Conservation (phyloP, 441 rosid genomes). For the Gossypium lobatum region DNA sequence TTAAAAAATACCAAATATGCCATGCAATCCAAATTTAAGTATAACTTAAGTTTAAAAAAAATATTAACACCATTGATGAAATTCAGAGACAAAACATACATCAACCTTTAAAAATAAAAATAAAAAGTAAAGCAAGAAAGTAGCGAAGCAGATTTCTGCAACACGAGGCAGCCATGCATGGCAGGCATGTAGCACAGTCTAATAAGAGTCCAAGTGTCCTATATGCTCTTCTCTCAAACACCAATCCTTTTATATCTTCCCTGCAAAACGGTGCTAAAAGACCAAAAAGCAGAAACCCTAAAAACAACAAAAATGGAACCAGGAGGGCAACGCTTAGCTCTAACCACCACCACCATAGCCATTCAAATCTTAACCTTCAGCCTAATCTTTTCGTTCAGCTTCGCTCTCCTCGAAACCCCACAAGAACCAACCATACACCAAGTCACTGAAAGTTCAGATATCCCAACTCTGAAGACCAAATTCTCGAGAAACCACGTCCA, state of each 20-base stretch:
- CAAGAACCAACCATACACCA: constrained; percentile 34
- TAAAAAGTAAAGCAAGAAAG: too few species aligned
- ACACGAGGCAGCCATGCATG: constrained; percentile 8
- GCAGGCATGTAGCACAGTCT: neutral
- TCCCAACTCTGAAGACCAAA: neutral
- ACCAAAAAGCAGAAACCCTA: neutral
- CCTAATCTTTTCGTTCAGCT: neutral
- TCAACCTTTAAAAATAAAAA: too few species aligned
- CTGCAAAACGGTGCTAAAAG: neutral
- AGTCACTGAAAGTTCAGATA: constrained; percentile 38
- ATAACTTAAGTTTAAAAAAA: too few species aligned
- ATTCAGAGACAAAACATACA: too few species aligned
- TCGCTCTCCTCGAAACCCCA: neutral
- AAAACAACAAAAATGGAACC: neutral
- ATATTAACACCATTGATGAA: too few species aligned
- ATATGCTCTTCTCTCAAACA: neutral
- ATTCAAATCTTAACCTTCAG: neutral
- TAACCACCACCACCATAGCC: neutral
- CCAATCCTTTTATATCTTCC: neutral
- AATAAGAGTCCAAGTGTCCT: neutral
- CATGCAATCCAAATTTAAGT: too few species aligned
- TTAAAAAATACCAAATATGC: too few species aligned
- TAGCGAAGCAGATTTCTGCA: neutral
- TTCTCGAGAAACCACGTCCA: constrained; percentile 41
- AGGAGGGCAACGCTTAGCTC: neutral